Evolutionary conservation across 495 filamentous ascomycete genomes (phyloP).

Genomic region (Xylaria grammica): DNA sequence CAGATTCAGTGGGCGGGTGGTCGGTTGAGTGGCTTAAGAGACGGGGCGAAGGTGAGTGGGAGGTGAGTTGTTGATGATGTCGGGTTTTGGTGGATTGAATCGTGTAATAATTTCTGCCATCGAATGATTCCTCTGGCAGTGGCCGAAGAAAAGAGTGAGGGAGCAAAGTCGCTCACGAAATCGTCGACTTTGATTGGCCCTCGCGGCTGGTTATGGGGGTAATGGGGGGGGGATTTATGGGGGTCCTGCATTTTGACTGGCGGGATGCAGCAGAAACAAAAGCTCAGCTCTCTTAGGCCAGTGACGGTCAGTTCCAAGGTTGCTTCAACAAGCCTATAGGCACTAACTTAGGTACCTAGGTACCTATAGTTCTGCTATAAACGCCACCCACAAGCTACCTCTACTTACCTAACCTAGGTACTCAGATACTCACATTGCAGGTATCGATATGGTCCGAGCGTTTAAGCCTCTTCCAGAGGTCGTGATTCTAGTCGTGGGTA

Average conservation of each 20-base stretch:
- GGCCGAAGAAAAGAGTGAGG: background rate
- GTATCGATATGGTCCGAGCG: no score
- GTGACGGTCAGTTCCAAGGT: no score
- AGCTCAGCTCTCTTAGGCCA: no score
- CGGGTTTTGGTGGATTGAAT: conserved; percentile 12
- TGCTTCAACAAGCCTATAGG: no score
- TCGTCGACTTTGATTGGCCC: conserved; percentile 9
- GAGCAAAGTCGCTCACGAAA: conserved; percentile 22
- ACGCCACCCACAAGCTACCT: no score
- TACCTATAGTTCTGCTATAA: no score
- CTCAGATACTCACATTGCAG: no score
- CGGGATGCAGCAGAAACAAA: no score
- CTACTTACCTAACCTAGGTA: no score
- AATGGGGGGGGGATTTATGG: background rate
- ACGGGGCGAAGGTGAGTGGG: background rate
- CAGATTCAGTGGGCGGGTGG: conserved; percentile 1
- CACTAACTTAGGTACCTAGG: no score
- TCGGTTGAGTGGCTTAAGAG: background rate
- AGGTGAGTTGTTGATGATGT: background rate
- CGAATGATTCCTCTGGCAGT: conserved; percentile 19
- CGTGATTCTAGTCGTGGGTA: no score
- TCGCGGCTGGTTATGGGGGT: background rate
- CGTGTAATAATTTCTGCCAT: conserved; percentile 24
- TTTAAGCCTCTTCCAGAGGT: no score
- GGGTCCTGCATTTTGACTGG: background rate